Base-by-base conservation (phyloP, 768 basidiomycete genomes). In the Ephemerocybe angulata region DNA sequence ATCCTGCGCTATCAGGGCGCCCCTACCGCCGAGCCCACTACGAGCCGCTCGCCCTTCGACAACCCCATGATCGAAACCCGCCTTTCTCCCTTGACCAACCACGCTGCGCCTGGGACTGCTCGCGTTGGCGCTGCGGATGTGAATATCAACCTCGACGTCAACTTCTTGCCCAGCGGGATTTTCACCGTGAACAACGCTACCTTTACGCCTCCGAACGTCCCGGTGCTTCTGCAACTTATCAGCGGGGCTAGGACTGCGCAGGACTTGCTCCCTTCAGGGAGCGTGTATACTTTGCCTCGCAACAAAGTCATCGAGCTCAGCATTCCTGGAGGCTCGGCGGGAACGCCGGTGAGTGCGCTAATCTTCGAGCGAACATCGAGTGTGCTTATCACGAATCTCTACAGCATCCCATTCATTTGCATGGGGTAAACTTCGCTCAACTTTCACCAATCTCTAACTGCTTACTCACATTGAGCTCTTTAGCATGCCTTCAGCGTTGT, bases 1-100 rank as follows among this genome's bases (percentile, higher is more conserved):
- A 80, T 81, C 58, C 62, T 83, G 30, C 75, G 77, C 27, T 83
- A 83, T 54, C 55, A 33, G 0, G 73, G 74, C 12, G 82, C 81
- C 5, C 65, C 71, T 0, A 40, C 43, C 13, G 48, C 61, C 17
- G 77, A 83, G 29, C 82, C 82, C 1, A 73, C 70, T 0, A 53
- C 60, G 2, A 50, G 51, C 3, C 44, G 60, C 29, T 28, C 67
- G 51, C 59, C 58, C 24, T 13, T 38, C 59, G 27, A 52, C 53
- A 54, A 52, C 15, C 40, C 37, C 3, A 50, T 76, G 19, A 57
- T 63, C n/a, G 80, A 82, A 55, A 63, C 64, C 11, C 58, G 64
- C 31, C 70, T 83, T 0, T 76, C 77, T 35, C 67, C 80, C 0
- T 60, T 73, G n/a, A 33, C 52, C 1, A 60, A 62, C 28, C 59